These are phyloP conservation scores for Aspergillus carbonarius DNA, from an alignment of 2,329 filamentous ascomycete genomes.

Conservation along the genomic window DNA sequence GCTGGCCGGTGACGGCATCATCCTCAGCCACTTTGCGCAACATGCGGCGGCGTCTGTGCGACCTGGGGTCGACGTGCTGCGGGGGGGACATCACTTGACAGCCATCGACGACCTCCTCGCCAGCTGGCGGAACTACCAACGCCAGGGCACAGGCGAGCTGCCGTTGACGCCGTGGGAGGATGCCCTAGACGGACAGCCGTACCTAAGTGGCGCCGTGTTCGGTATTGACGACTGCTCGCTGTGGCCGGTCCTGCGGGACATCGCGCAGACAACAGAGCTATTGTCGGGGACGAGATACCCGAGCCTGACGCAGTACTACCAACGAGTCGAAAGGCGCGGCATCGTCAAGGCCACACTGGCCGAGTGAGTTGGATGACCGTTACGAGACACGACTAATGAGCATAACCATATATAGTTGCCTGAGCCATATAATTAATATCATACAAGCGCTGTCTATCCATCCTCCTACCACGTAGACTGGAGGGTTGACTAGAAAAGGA, in stretches of 20 bases:
- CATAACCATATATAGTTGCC: not conserved
- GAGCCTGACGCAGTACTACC: slow-evolving; percentile 38
- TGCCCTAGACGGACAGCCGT: slow-evolving; percentile 30
- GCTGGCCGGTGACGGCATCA: slow-evolving; percentile 32
- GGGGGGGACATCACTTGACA: slow-evolving; percentile 28
- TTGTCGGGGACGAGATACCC: slow-evolving; percentile 30
- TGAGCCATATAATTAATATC: too few relatives aligned
- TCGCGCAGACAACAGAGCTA: slow-evolving; percentile 26
- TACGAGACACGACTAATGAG: not conserved
- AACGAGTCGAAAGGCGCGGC: slow-evolving; percentile 38
- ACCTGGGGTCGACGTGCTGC: slow-evolving; percentile 28
- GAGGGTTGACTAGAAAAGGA: too few relatives aligned
- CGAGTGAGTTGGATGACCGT: not conserved
- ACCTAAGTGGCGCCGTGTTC: slow-evolving; percentile 37
- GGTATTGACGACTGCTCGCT: slow-evolving; percentile 45
- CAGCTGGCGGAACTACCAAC: slow-evolving; percentile 29
- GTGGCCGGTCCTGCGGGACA: slow-evolving; percentile 44
- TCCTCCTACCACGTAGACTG: too few relatives aligned
- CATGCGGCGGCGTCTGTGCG: slow-evolving; percentile 21
- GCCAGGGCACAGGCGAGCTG: not conserved
- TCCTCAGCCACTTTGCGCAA: slow-evolving; percentile 33
- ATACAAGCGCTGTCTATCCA: too few relatives aligned
- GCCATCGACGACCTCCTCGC: slow-evolving; percentile 31
- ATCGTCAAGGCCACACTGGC: slow-evolving; percentile 37
- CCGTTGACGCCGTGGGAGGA: slow-evolving; percentile 33